Evolutionary conservation across 495 filamentous ascomycete genomes (phyloP), one percentile per base, ranked within the genome.

Genomic region (Aspergillus bridgeri): DNA sequence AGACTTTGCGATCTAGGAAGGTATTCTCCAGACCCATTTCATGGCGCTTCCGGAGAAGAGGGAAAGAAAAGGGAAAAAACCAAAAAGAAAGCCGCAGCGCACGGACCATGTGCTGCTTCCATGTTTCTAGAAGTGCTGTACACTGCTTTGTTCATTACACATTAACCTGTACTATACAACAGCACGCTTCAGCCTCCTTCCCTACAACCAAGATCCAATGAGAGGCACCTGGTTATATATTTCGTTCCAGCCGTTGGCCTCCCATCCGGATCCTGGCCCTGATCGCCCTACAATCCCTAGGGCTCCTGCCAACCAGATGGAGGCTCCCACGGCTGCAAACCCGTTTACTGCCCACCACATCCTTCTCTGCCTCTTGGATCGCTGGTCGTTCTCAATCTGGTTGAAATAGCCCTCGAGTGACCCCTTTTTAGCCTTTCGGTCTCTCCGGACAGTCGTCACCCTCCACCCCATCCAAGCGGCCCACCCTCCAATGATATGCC

Each of bases 401-500:
- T 73, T 69, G 48, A 75, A 51, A 57, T 77, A 65, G 27, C 69
- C 73, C 64, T 74, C 69, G 22, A 74, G 57, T 19, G 69, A 72
- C 45, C 62, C 67, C 45, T 75, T 77, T 44, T 80, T 72, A 33
- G 60, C 57, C 11, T 59, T 53, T 9, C 65, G 66, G 44, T 74
- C 63, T 48, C 67, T 73, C 24, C 72, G 69, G 29, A 58, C 64
- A 20, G 73, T 77, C 8, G 75, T 76, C n/a, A 76, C 66, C 29
- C 76, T 79, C 59, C 72, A 76, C 29, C 76, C 75, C 63, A 90
- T 75, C 89, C 89, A 94, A 68, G 82, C 84, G 18, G 89, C 88
- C 78, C 82, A 83, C 0, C 92, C 92, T 79, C 90, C 95, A 21
- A 90, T 82, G 61, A 92, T 83, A 75, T 97, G 92, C 58, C 86